Evolutionary conservation across 202 grass and related monocot species (phyloP), one percentile per base, ranked within the genome.

Genomic region (Carex sylvatica): DNA sequence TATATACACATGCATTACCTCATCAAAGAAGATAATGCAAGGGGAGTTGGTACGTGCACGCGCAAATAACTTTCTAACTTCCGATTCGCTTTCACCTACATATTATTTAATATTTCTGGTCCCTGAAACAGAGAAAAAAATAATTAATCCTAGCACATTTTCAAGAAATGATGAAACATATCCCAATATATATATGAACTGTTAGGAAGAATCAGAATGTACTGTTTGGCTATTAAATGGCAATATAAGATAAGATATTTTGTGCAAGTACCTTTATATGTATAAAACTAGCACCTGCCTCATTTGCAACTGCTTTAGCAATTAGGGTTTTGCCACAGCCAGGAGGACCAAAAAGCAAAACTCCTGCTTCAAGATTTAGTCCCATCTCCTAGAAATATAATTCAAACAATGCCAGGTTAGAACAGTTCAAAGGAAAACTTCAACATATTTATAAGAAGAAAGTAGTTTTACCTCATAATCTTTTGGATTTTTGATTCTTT

Each of bases 261-360:
- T 75, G 47, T 22, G 24, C 30, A 10, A n/a, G 14, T 76, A 98
- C 92, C 92, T 98, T 93, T 62, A 95, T 93, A 71, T 98, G 91
- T 81, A 98, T 95, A 89, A 98, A 98, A 84, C 81, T 98, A 78
- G 91, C 91, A 55, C 92, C 95, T 86, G 92, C 92, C 9, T 93
- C 90, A 86, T 98, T 91, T 35, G 95, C 95, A 84, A 95, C 92
- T 61, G 92, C 95, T 92, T 98, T 95, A 54, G 91, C 95, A 83
- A 98, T 95, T 42, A 98, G 82, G 65, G 95, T 98, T 98, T 98
- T 98, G 54, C 95, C 95, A 66, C 95, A 95, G 65, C 95, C 95
- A 18, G 92, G 92, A 88, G 92, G 92, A 73, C 95, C 92, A 86
- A 91, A 98, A 16, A 98, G 80, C 80, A 98, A 80, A 87, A 98